Base-by-base conservation (phyloP, 176 grass and related monocot genomes). In the Paspalum vaginatum region DNA sequence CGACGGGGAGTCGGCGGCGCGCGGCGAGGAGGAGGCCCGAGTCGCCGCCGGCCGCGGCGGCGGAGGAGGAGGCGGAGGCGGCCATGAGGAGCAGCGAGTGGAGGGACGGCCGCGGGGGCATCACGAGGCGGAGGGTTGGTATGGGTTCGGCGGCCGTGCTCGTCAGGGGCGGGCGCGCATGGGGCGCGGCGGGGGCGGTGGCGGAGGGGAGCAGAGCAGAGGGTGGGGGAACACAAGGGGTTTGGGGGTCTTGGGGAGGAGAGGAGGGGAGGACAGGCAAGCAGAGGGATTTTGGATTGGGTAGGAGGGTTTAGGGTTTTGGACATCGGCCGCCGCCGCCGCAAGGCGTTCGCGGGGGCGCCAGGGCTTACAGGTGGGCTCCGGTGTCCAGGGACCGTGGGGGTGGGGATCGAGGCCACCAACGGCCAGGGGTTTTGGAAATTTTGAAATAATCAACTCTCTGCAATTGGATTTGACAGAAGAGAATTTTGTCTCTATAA, bases 101-200 rank as follows among this genome's bases (percentile, higher is more conserved):
- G 72, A 82, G 83, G 7, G 87, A 89, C 21, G 78, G 83, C 47
- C 83, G 83, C 72, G 83, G 83, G 20, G 88, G 83, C 87, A 89
- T 89, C 78, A 52, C 82, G 60, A 11, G 79, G 21, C 2, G 45
- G 0, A 16, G 2, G 20, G 15, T 16, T 9, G 44, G 15, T 74
- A 75, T 54, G 87, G 70, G 68, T 68, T 61, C 52, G 48, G 61
- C 47, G 13, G 62, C n/a, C n/a, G 18, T 5, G 59, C 38, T 65
- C 39, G 40, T 27, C 46, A 27, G 13, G 12, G 52, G 62, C 11
- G 24, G 17, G 14, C 58, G 58, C 27, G 61, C 75, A 79, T 68
- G 59, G 61, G 32, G 0, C 11, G 45, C 39, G 14, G 24, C 0
- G 20, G 5, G 1, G 21, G 17, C 10, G 40, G 62, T 22, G 20